Conservation (phyloP, 345 rosid species). For the Tarenaya hassleriana region DNA sequence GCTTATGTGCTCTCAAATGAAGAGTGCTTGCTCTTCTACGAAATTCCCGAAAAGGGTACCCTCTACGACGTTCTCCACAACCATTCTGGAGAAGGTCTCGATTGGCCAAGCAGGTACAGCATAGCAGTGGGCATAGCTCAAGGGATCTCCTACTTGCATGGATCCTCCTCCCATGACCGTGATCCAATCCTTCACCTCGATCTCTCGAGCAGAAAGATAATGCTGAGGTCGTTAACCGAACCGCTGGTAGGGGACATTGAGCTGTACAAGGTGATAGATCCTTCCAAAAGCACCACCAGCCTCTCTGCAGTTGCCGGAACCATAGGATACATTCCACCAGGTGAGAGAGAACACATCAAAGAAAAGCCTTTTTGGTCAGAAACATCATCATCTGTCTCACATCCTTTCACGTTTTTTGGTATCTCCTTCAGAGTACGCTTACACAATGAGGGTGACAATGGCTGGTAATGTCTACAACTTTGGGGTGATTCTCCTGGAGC, state of each 20-base stretch:
- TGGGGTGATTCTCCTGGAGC: slow-evolving; percentile 71
- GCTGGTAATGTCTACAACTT: slow-evolving; percentile 80
- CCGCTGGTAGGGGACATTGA: slow-evolving; percentile 80
- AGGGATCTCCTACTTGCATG: slow-evolving; percentile 77
- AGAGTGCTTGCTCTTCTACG: slow-evolving; percentile 70
- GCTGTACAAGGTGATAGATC: slow-evolving; percentile 78
- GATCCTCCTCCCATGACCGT: slow-evolving; percentile 32
- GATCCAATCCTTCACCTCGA: slow-evolving; percentile 69
- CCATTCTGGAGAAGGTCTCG: slow-evolving; percentile 38
- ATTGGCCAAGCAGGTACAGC: slow-evolving; percentile 85
- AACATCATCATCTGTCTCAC: slow-evolving; percentile 5
- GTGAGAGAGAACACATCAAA: slow-evolving; percentile 32
- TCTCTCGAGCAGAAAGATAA: slow-evolving; percentile 65
- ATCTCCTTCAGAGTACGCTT: slow-evolving; percentile 70
- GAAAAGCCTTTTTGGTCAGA: slow-evolving; percentile 2
- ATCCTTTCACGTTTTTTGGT: slow-evolving; percentile 12
- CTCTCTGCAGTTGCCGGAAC: slow-evolving; percentile 84
- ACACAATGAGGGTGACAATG: slow-evolving; percentile 81
- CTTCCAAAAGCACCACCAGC: slow-evolving; percentile 77
- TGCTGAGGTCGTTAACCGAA: slow-evolving; percentile 72
- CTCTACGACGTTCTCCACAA: slow-evolving; percentile 59
- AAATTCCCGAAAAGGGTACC: slow-evolving; percentile 49
- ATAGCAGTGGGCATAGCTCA: slow-evolving; percentile 82
- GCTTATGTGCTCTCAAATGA: slow-evolving; percentile 63
- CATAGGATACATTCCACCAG: slow-evolving; percentile 84